Base-by-base conservation (phyloP, 163 green algal species). In the Smithsoniella earleae region DNA sequence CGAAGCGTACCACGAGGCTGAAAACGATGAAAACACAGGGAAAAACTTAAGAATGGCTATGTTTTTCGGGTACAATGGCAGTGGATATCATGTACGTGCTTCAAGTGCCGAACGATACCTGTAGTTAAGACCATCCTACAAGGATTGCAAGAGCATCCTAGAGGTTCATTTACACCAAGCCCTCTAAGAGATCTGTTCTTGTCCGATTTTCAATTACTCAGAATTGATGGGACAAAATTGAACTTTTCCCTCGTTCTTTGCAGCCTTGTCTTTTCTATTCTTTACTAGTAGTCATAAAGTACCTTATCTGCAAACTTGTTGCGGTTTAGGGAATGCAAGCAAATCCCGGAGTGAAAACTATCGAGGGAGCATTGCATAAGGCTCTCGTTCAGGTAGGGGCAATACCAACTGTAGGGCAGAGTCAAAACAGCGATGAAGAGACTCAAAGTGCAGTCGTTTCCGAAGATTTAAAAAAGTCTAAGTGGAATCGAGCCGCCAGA, bases 401-500 rank as follows among this genome's bases (percentile, higher is more conserved):
- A 30, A 95, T 96, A 69, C 20, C 20, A 20, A 66, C 43, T 27
- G 16, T 3, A 8, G 45, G 66, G 38, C 36, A 36, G 8, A 36
- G 28, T n/a, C 20, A 3, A 16, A 33, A 16, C 10, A 8, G 20
- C 5, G 5, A 22, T 5, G 8, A 5, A 30, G 4, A n/a, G 46
- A 72, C 13, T 5, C 45, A n/a, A n/a, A n/a, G n/a, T n/a, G n/a
- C n/a, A n/a, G n/a, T n/a, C 3, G 46, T 66, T 64, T 66, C n/a
- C 6, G 46, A 74, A 6, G n/a, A 30, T 33, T 73, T 75, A 38
- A 22, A 22, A 27, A 74, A 94, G 85, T 77, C 94, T 44, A 78
- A 91, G 38, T 98, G 90, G 89, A 89, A 79, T 73, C 83, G 93
- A 0, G 88, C 89, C 0, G 93, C 93, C 2, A 84, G 93, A 22